Percentiles rank a stretch among this genome's conserved stretches.
Conservation (phyloP, 805 yeast genomes). For the Nadsonia fulvescens region DNA sequence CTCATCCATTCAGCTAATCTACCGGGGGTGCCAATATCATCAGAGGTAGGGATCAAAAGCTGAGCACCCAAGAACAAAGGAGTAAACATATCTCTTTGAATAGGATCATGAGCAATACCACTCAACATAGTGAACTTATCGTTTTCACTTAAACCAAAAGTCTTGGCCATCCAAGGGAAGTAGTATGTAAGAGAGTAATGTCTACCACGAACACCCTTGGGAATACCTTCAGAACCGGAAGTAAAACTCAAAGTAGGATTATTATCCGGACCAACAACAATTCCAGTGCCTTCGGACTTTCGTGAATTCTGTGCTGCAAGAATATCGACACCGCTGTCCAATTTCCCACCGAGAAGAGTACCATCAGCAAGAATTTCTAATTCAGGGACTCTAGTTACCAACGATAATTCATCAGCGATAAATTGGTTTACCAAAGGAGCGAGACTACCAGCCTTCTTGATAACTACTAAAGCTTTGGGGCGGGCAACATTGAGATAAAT, state of each 20-base stretch:
- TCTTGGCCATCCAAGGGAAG: conserved; percentile 95
- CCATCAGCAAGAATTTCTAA: conserved; percentile 69
- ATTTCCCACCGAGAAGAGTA: conserved; percentile 31
- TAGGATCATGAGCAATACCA: conserved; percentile 98
- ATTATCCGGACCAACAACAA: conserved; percentile 90
- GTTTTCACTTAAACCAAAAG: conserved; percentile 54
- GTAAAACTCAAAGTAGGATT: conserved; percentile 95
- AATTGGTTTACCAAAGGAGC: conserved; percentile 65
- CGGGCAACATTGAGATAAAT: conserved; percentile 83
- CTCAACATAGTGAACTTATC: conserved; percentile 94
- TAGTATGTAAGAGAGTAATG: conserved; percentile 93
- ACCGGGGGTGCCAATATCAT: conserved; percentile 98
- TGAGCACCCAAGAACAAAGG: conserved; percentile 93
- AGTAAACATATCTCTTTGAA: conserved; percentile 97
- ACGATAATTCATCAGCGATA: conserved; percentile 51
- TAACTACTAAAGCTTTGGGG: conserved; percentile 79
- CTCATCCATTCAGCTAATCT: conserved; percentile 96
- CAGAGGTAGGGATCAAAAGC: conserved; percentile 81
- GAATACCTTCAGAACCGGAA: conserved; percentile 95
- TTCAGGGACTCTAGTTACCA: conserved; percentile 57
- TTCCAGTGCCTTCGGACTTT: conserved; percentile 55
- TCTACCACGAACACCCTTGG: conserved; percentile 97
- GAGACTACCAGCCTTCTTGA: conserved; percentile 75
- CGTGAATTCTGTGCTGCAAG: conserved; percentile 28
- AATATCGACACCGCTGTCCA: conserved; percentile 27